phyloP scores from a whole-genome alignment of 169 alveolate species.

The Amoebophrya sp. region DNA sequence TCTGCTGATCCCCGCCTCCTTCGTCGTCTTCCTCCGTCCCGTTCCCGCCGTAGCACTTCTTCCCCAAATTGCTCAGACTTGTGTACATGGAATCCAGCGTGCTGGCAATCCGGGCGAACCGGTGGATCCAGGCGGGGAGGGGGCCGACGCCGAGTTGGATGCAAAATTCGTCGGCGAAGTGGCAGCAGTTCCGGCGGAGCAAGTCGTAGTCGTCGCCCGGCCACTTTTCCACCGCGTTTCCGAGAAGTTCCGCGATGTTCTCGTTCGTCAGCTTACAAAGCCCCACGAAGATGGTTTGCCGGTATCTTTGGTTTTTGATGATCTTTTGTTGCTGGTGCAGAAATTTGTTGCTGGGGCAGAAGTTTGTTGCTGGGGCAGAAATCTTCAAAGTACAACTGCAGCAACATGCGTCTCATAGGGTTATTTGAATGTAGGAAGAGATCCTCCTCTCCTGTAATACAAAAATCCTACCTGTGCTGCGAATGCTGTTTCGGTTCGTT shows the following conservation, averaged over 20 bases:
- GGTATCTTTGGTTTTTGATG: neutral
- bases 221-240: neutral
- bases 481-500: neutral
- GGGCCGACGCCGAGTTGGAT: neutral
- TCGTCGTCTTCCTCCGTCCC: neutral
- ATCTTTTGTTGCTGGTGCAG: neutral
- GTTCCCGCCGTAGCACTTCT: neutral
- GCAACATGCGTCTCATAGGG: too few relatives aligned
- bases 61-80: neutral
- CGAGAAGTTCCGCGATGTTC: neutral
- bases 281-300: neutral
- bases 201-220: neutral
- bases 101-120: neutral
- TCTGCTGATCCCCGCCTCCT: too few relatives aligned
- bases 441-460: too few relatives aligned
- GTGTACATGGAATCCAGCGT: neutral
- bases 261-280: neutral
- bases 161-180: neutral
- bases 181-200: neutral
- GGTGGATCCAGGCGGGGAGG: constrained; percentile 18
- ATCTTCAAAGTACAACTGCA: too few relatives aligned
- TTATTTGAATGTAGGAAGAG: too few relatives aligned
- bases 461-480: neutral
- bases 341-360: too few relatives aligned
- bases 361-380: too few relatives aligned